Base-by-base conservation (phyloP, 2,329 filamentous ascomycete species). In the Lasiodiplodia sp. region DNA sequence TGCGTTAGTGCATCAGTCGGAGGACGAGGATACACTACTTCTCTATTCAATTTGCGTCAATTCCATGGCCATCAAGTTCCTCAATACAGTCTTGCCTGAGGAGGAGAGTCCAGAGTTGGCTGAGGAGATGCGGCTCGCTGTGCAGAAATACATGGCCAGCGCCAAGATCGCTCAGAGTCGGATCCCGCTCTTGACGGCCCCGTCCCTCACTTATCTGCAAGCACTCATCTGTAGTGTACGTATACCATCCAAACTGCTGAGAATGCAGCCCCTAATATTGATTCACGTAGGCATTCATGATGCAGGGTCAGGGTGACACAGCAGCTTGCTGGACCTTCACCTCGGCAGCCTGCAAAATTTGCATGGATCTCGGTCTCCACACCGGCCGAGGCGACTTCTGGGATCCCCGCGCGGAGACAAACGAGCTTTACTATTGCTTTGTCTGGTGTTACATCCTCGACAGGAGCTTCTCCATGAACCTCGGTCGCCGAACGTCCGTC, bases 41-140 rank as follows among this genome's bases (percentile, higher is more conserved):
- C 60, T 77, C 31, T 78, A 75, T 69, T 76, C 75, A 57, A 73
- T 79, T 10, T 72, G 77, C 23, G 72, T 78, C 23, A 76, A 79
- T 68, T 77, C 76, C 62, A 75, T 77, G 58, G 76, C 75, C 14
- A 18, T 38, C 23, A 53, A 53, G 21, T 66, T 66, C 25, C 44
- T 34, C 74, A 73, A 12, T 71, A 76, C 3, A 69, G 74, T 18
- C 69, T 75, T 7, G 76, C 75, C 53, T 69, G 72, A 40, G 73
- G 72, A 56, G 73, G 75, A 34, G 28, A 77, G 28, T 69, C 74
- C 68, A 72, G 72, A 6, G 68, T 74, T 2, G 73, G 73, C 51
- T 73, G 72, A 53, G 63, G 69, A 44, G 71, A 69, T 77, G 6
- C 72, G 73, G 21, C 71, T 71, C 44, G 72, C 75, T 52, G 72